Base-by-base conservation (phyloP, 176 grass and related monocot genomes). In the Paspalum notatum region DNA sequence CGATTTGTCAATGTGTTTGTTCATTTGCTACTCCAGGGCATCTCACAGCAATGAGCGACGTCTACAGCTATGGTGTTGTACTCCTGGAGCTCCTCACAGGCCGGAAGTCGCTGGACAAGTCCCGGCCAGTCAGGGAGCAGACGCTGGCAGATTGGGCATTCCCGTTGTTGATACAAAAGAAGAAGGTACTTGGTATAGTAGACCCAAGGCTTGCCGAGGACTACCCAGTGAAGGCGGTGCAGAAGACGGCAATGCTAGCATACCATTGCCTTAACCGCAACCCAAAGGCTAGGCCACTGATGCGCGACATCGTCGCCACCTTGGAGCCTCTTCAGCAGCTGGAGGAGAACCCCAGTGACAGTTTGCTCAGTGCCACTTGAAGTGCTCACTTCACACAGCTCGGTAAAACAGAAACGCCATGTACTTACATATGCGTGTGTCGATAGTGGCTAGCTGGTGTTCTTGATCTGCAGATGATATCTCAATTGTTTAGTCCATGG, bases 1-100 rank as follows among this genome's bases (percentile, higher is more conserved):
- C 3, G 32, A 18, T 37, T 37, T 15, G 57, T 24, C 40, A 56
- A n/a, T 44, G 5, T 12, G n/a, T 18, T 8, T 21, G 18, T 2
- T 67, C 11, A 40, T 54, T 67, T 71, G 25, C 37, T 9, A 49
- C 12, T 73, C 32, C 62, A 94, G 92, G 95, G 20, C 95, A 98
- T 81, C 70, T 98, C 18, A 98, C 90, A 1, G 72, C 86, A 18
- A 98, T 94, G 86, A 98, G 92, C 15, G 95, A 98, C 69, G 95
- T 98, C 20, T 98, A 98, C 76, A 94, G 90, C 77, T 98, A 92
- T 7, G 90, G 95, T 39, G 92, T 98, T 6, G 90, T 98, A 17
- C 83, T 98, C 10, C 90, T 98, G 6, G 92, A 98, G 87, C 83
- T 98, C 12, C 54, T 98, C 14, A 87, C 92, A 0, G 92, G 95